A percentile compares a stretch with the other conserved stretches of the same genome.
phyloP scores from a whole-genome alignment of 257 asterid species.

The Jacaranda copaia region DNA sequence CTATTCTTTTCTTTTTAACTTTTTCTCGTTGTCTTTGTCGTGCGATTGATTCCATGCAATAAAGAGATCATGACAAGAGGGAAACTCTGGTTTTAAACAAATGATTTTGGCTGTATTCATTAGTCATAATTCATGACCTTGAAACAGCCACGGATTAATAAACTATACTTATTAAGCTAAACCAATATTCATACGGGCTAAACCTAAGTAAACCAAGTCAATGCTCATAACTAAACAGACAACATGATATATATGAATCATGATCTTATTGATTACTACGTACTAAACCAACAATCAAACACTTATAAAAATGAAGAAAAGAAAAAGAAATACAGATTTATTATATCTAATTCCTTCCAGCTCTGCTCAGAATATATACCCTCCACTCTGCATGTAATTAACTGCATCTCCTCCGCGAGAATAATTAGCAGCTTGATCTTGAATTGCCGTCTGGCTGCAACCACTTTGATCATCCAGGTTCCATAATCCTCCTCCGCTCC shows the following conservation, averaged over 20 bases:
- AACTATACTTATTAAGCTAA: no score
- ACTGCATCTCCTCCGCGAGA: conserved; percentile 36
- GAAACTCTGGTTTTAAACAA: no score
- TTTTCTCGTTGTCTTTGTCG: no score
- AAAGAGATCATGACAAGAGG: no score
- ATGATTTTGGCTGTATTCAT: no score
- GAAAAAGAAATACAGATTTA: no score
- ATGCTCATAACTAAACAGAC: neutral
- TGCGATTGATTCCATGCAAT: no score
- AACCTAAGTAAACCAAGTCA: neutral
- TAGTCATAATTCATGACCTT: no score
- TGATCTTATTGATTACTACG: neutral
- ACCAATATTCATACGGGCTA: no score
- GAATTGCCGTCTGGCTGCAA: conserved; percentile 42
- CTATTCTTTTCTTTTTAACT: neutral
- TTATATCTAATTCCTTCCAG: neutral
- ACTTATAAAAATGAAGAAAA: neutral
- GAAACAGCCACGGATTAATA: no score
- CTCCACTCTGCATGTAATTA: conserved; percentile 41
- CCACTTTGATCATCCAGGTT: conserved; percentile 48
- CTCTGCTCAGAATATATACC: conserved; percentile 36
- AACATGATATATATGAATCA: neutral
- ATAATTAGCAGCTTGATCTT: conserved; percentile 38
- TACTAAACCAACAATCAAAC: neutral
- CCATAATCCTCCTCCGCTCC: conserved; percentile 66